Percentiles rank a stretch among this genome's conserved stretches.
These are phyloP conservation scores for Hypoxylon sp. DNA, from an alignment of 2,329 filamentous ascomycete genomes.

Conservation along the genomic window DNA sequence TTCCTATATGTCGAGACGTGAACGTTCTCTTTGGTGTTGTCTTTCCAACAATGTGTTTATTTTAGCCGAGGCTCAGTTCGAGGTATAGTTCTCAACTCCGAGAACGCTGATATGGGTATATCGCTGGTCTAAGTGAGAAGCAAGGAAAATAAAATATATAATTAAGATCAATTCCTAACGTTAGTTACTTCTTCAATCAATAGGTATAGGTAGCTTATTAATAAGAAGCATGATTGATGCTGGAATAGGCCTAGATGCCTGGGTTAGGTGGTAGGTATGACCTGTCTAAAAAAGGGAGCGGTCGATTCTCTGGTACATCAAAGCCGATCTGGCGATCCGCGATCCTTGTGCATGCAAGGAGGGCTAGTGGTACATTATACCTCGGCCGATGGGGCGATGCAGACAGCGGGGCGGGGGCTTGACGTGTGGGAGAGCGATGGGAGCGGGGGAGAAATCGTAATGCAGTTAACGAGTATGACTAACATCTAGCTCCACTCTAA, in stretches of 20 bases:
- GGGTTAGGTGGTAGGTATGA: neutral
- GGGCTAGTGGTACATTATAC: conserved; percentile 23
- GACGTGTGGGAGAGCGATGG: conserved; percentile 21
- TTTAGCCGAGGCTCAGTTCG: conserved; percentile 33
- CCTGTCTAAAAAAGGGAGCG: conserved; percentile 3
- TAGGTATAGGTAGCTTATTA: neutral
- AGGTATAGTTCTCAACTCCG: conserved; percentile 6
- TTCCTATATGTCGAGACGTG: neutral
- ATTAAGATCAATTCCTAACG: conserved; percentile 7
- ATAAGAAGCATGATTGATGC: neutral
- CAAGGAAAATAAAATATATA: neutral
- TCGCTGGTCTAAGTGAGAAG: conserved; percentile 11
- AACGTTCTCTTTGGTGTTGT: neutral
- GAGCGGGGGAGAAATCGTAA: conserved; percentile 4
- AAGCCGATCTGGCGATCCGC: conserved; percentile 26
- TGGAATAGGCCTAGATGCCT: neutral
- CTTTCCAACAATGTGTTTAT: conserved; percentile 12
- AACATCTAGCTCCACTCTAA: neutral
- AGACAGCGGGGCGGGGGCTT: conserved; percentile 17
- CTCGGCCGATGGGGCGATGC: conserved; percentile 38
- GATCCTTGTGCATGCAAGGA: conserved; percentile 14
- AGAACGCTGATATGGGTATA: conserved; percentile 16
- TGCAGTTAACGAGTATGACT: conserved; percentile 36
- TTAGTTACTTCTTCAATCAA: neutral
- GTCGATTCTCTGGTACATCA: conserved; percentile 17